Evolutionary conservation across 768 basidiomycete genomes (phyloP).

Genomic region (Candolleomyces eurysporus): DNA sequence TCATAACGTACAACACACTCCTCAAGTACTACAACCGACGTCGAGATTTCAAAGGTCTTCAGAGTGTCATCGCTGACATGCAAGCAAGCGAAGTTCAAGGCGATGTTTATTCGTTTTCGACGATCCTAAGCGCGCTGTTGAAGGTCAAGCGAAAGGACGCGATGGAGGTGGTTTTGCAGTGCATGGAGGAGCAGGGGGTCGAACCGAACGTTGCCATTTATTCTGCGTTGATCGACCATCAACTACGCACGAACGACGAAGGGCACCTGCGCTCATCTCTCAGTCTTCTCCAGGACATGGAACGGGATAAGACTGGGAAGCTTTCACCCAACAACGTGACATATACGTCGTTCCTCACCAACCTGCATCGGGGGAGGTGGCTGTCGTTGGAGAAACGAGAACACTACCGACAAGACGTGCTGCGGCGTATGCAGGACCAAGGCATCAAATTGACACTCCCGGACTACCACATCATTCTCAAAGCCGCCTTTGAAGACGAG

Average conservation of each 20-base stretch:
- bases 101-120: slow-evolving; percentile 86
- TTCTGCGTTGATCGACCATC: slow-evolving; percentile 75
- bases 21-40: slow-evolving; percentile 64
- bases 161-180: slow-evolving; percentile 54
- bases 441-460: slow-evolving; percentile 56
- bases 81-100: slow-evolving; percentile 52
- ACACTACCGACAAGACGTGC: slow-evolving; percentile 48
- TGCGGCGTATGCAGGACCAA: slow-evolving; percentile 55
- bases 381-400: slow-evolving; percentile 41
- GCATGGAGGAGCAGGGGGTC: slow-evolving; percentile 78
- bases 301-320: slow-evolving; percentile 38
- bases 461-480: slow-evolving; percentile 78
- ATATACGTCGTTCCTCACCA: slow-evolving; percentile 78
- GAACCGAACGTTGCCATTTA: slow-evolving; percentile 74
- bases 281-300: slow-evolving; percentile 75
- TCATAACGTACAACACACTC: slow-evolving; percentile 80
- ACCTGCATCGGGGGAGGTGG: slow-evolving; percentile 63
- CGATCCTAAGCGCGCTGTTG: slow-evolving; percentile 75
- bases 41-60: slow-evolving; percentile 62
- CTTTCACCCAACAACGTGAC: slow-evolving; percentile 72
- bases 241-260: slow-evolving; percentile 56
- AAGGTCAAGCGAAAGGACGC: slow-evolving; percentile 68
- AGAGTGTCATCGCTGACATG: slow-evolving; percentile 57
- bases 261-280: slow-evolving; percentile 60
- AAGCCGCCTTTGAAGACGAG: slow-evolving; percentile 56